Percentiles rank a stretch among this genome's conserved stretches.
phyloP scores from a whole-genome alignment of 352 stramenopile species.

The Globisporangium cystogenes region DNA sequence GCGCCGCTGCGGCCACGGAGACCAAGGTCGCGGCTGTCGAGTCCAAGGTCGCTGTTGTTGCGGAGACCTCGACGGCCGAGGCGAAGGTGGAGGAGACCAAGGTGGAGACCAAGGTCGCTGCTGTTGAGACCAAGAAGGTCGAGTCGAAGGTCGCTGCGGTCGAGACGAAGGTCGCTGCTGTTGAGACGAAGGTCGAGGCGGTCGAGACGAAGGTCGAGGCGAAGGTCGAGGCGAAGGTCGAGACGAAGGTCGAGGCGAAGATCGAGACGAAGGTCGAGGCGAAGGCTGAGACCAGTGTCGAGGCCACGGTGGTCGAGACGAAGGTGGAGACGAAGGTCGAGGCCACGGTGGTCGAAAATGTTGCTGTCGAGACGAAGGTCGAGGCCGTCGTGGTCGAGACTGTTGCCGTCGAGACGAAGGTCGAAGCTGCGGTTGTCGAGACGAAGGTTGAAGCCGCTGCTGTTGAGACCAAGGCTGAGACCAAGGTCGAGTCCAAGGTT shows the following conservation, averaged over 20 bases:
- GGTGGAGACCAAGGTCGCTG: not conserved
- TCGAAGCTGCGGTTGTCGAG: not conserved
- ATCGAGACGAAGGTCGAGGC: conserved; percentile 8
- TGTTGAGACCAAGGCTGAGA: not conserved
- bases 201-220: conserved; percentile 3
- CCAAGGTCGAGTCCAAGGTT: conserved; percentile 9
- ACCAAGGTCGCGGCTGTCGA: conserved; percentile 4
- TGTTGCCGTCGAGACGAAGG: not conserved
- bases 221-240: not conserved
- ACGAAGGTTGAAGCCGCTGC: conserved; percentile 8
- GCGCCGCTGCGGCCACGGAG: conserved; percentile 3
- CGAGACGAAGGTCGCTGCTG: not conserved
- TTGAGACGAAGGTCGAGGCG: conserved; percentile 7
- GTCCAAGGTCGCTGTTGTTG: not conserved
- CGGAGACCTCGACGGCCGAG: too few relatives aligned
- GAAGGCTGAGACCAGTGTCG: too few relatives aligned
- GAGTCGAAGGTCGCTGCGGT: not conserved
- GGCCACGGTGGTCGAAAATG: not conserved
- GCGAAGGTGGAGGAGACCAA: not conserved
- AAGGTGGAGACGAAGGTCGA: not conserved
- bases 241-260: not conserved
- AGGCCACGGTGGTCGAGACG: not conserved
- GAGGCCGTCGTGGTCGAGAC: not conserved
- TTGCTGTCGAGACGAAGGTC: not conserved
- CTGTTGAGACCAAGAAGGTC: too few relatives aligned